Evolutionary conservation across 768 basidiomycete species (phyloP), one percentile per base, ranked within the genome.

Genomic region (Lentinula guzmanii): DNA sequence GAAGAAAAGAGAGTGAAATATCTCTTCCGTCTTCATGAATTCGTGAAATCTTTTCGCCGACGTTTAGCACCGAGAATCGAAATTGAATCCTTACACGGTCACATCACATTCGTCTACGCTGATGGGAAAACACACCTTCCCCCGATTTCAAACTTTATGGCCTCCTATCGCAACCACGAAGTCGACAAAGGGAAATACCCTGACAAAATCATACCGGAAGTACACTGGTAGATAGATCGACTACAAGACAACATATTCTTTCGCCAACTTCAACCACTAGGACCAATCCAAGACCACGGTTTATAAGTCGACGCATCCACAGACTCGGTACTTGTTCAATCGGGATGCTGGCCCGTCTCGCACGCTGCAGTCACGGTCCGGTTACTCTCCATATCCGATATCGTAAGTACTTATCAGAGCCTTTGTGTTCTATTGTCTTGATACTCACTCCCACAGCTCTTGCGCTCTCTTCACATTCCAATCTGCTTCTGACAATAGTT

Each of bases 301-400:
- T 66, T 77, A 21, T 75, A 41, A 46, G 74, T 76, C 9, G 68
- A 74, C 60, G 67, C 69, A 15, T 68, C 68, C 2, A 71, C 74
- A 5, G 69, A 65, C 11, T n/a, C n/a, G n/a, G n/a, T n/a, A n/a
- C n/a, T n/a, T n/a, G n/a, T n/a, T n/a, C n/a, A n/a, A n/a, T n/a
- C n/a, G n/a, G n/a, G n/a, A n/a, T n/a, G n/a, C n/a, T n/a, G n/a
- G n/a, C n/a, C n/a, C n/a, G n/a, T n/a, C n/a, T n/a, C n/a, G n/a
- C n/a, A n/a, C n/a, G n/a, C n/a, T n/a, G n/a, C n/a, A n/a, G n/a
- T n/a, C n/a, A n/a, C n/a, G n/a, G n/a, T n/a, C n/a, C n/a, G n/a
- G n/a, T n/a, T n/a, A n/a, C n/a, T n/a, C n/a, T n/a, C n/a, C n/a
- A n/a, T n/a, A n/a, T n/a, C n/a, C n/a, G n/a, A n/a, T n/a, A n/a